These are phyloP conservation scores for Penicillium sclerotigenum DNA, from an alignment of 2,329 filamentous ascomycete genomes.

Conservation along the genomic window DNA sequence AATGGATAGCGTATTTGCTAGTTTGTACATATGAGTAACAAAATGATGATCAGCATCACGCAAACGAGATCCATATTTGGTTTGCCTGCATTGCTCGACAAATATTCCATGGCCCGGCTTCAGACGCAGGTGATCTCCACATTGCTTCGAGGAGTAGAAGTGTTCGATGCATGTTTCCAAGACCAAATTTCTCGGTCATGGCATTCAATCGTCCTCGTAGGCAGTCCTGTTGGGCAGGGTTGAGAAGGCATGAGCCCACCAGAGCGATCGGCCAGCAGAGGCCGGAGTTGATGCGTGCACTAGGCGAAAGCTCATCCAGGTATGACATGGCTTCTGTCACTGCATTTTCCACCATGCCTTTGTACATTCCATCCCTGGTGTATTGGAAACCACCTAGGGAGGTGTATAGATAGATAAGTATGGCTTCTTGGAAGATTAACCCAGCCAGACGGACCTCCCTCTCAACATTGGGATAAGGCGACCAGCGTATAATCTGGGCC, in stretches of 20 bases:
- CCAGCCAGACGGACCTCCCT: conserved; percentile 43
- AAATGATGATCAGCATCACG: conserved; percentile 28
- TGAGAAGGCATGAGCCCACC: conserved; percentile 28
- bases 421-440: conserved; percentile 46
- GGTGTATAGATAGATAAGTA: conserved; percentile 44
- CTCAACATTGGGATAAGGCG: conserved; percentile 35
- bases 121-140: conserved; percentile 38
- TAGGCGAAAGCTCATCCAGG: conserved; percentile 23
- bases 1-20: conserved; percentile 6
- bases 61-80: conserved; percentile 52
- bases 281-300: conserved; percentile 34
- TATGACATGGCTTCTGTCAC: conserved; percentile 30
- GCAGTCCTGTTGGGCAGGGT: conserved; percentile 19
- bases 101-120: conserved; percentile 45
- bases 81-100: conserved; percentile 47
- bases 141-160: conserved; percentile 43
- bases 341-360: conserved; percentile 24
- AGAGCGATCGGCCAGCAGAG: conserved; percentile 36
- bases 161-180: conserved; percentile 49
- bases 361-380: conserved; percentile 27
- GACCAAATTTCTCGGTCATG: conserved; percentile 36
- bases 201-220: conserved; percentile 31
- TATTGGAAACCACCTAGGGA: conserved; percentile 26
- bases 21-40: conserved; percentile 11
- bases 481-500: conserved; percentile 43